Conservation (phyloP, 768 basidiomycete genomes). For the Russula vinacea region DNA sequence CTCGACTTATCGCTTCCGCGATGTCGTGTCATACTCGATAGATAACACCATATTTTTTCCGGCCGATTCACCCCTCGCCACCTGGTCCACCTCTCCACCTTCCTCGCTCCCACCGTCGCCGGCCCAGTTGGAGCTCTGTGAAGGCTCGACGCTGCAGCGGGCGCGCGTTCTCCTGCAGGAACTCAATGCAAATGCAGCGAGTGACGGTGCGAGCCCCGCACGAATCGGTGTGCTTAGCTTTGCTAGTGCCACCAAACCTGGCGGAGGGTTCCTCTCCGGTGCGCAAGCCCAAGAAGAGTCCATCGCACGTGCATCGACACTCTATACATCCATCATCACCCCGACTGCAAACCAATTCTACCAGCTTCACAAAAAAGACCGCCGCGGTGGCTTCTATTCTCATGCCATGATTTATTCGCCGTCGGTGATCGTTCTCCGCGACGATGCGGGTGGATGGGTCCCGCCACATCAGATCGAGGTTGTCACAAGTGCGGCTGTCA, state of each 20-base stretch:
- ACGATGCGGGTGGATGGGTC: conserved; percentile 56
- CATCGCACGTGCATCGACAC: conserved; percentile 70
- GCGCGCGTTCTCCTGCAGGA: conserved; percentile 42
- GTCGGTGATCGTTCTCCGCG: conserved; percentile 55
- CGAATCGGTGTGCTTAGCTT: conserved; percentile 67
- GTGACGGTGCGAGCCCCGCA: conserved; percentile 29
- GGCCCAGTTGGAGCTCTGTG: conserved; percentile 47
- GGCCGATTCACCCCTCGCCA: conserved; percentile 46
- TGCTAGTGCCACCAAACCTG: conserved; percentile 70
- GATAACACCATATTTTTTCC: conserved; percentile 53
- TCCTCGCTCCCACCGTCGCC: not conserved
- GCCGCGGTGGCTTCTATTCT: conserved; percentile 60
- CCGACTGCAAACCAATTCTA: conserved; percentile 59
- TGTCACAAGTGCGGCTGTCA: conserved; percentile 71
- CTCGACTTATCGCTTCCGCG: conserved; percentile 38
- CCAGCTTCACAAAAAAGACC: conserved; percentile 48
- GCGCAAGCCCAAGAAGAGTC: conserved; percentile 80
- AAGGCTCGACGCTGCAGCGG: conserved; percentile 63
- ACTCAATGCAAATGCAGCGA: conserved; percentile 27
- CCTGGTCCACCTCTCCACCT: conserved; percentile 41
- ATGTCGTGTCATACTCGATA: conserved; percentile 37
- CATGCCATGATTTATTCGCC: conserved; percentile 79
- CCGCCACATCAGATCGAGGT: conserved; percentile 61
- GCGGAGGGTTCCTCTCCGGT: conserved; percentile 72
- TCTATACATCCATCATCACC: conserved; percentile 61